These are phyloP conservation scores for Aureobasidium sp. DNA, from an alignment of 2,329 filamentous ascomycete genomes.

Conservation along the genomic window DNA sequence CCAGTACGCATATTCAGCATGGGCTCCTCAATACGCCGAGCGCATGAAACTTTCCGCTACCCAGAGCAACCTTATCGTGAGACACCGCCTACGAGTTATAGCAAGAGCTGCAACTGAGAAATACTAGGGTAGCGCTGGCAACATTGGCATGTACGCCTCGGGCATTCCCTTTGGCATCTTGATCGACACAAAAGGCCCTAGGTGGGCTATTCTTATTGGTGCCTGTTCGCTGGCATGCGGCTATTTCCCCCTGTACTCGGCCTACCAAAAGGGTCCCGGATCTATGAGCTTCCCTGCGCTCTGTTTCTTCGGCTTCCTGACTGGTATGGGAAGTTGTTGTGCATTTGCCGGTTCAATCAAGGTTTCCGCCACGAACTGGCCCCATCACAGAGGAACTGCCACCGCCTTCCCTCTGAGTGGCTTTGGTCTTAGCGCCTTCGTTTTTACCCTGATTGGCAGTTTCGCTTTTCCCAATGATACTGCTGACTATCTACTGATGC, in stretches of 20 bases:
- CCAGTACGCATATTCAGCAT: slow-evolving; percentile 96
- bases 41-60: slow-evolving; percentile 82
- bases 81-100: slow-evolving; percentile 17
- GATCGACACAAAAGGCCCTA: slow-evolving; percentile 73
- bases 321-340: slow-evolving; percentile 80
- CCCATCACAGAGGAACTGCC: slow-evolving; percentile 80
- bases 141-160: slow-evolving; percentile 86
- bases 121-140: slow-evolving; percentile 54
- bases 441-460: slow-evolving; percentile 76
- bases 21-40: slow-evolving; percentile 91
- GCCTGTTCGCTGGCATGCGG: slow-evolving; percentile 64
- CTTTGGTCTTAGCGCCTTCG: slow-evolving; percentile 91
- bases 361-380: slow-evolving; percentile 79
- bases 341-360: slow-evolving; percentile 89
- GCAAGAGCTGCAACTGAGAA: slow-evolving; percentile 23
- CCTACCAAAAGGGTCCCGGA: slow-evolving; percentile 61
- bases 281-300: slow-evolving; percentile 50
- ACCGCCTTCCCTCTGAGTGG: slow-evolving; percentile 89
- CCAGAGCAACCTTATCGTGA: slow-evolving; percentile 80
- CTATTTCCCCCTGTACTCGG: slow-evolving; percentile 77
- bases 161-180: slow-evolving; percentile 85
- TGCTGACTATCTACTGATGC: slow-evolving; percentile 67
- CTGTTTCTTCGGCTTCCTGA: slow-evolving; percentile 77
- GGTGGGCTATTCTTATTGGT: slow-evolving; percentile 68
- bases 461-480: slow-evolving; percentile 77